Base-by-base conservation (phyloP, 495 filamentous ascomycete genomes). In the Aspergillus heteromorphus region DNA sequence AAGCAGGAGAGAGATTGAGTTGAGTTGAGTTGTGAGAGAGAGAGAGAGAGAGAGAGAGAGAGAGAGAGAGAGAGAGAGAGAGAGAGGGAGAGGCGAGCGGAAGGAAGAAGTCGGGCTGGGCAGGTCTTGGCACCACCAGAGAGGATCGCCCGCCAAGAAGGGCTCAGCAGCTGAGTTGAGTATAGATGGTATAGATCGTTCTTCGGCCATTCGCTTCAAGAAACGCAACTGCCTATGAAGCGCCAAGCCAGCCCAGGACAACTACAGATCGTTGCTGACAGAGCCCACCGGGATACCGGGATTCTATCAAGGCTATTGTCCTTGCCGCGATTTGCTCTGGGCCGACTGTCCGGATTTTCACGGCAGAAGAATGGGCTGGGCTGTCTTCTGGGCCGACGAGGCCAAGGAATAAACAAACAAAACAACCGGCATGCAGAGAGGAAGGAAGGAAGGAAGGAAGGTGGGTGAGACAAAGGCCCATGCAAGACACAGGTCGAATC, bases 401-500 rank as follows among this genome's bases (percentile, higher is more conserved):
- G 21, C 23, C 43, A 16, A 27, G 43, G 25, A 47, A 29, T 14
- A 29, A 27, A 17, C 21, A 27, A 16, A 2, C 6, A 2, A 6
- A n/a, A n/a, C n/a, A n/a, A n/a, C n/a, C n/a, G 13, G 16, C 3
- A 43, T 27, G 23, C 23, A 27, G 13, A 6, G 4, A 16, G 43
- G 43, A 30, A 47, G 21, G n/a, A n/a, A n/a, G n/a, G n/a, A n/a
- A n/a, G n/a, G n/a, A n/a, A n/a, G n/a, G n/a, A n/a, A n/a, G n/a
- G n/a, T n/a, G n/a, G n/a, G 43, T 47, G 9, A 47, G 43, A 29
- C 43, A 23, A 47, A 47, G 16, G 43, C 43, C 14, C 43, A 27
- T 47, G 43, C 43, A 47, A 27, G 27, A 29, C 21, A 47, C 43
- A 47, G 43, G 43, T 47, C 43, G 16, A n/a, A 47, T 47, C 43